Percentiles rank a stretch among this genome's conserved stretches.
phyloP scores from a whole-genome alignment of 1,284 basidiomycete genomes.

The Volvariella volvacea region DNA sequence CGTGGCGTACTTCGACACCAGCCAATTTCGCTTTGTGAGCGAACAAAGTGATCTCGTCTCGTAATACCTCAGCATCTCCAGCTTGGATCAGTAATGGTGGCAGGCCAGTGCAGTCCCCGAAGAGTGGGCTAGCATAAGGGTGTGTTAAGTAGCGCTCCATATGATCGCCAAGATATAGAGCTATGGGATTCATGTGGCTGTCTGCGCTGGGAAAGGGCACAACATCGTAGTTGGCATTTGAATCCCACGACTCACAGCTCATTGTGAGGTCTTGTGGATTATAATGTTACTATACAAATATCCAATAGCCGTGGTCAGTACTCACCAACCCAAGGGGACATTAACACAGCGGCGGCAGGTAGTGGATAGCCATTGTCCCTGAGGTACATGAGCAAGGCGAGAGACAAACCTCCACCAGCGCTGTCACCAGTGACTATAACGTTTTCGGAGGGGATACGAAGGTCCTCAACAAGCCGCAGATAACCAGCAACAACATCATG shows the following conservation, averaged over 20 bases:
- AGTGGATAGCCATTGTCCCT: slow-evolving; percentile 78
- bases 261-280: slow-evolving; percentile 76
- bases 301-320: slow-evolving; percentile 14
- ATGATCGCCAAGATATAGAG: slow-evolving; percentile 85
- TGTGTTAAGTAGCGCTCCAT: slow-evolving; percentile 87
- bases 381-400: slow-evolving; percentile 90
- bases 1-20: slow-evolving; percentile 86
- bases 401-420: slow-evolving; percentile 84
- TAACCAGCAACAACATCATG: slow-evolving; percentile 89
- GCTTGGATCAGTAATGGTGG: slow-evolving; percentile 92
- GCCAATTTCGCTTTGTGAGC: slow-evolving; percentile 90
- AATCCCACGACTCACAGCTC: slow-evolving; percentile 97
- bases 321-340: slow-evolving; percentile 93
- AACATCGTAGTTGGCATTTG: slow-evolving; percentile 80
- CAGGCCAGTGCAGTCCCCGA: slow-evolving; percentile 82
- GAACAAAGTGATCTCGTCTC: slow-evolving; percentile 89
- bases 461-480: slow-evolving; percentile 81
- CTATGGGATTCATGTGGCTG: slow-evolving; percentile 91
- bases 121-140: slow-evolving; percentile 95
- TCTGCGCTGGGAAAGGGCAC: slow-evolving; percentile 69
- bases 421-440: slow-evolving; percentile 89
- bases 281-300: slow-evolving; percentile 3
- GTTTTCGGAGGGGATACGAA: slow-evolving; percentile 87
- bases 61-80: slow-evolving; percentile 90
- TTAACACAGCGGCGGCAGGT: slow-evolving; percentile 77